phyloP scores from a whole-genome alignment of 805 yeast genomes.

The Saccharomycopsis malanga region DNA sequence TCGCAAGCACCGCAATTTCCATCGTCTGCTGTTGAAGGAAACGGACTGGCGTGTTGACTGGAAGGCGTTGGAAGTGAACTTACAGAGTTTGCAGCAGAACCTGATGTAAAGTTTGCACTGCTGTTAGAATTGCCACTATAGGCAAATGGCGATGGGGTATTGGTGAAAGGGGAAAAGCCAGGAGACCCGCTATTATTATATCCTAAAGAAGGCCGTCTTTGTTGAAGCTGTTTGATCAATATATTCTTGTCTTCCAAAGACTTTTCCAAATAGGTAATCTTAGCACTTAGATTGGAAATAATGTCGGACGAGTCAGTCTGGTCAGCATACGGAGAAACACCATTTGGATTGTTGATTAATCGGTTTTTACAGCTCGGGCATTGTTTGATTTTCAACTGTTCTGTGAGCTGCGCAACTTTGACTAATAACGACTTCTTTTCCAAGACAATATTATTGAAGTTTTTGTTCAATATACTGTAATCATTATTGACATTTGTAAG shows the following conservation, averaged over 20 bases:
- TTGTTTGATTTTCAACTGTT: neutral
- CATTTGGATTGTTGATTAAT: neutral
- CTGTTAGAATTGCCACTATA: neutral
- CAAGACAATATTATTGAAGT: conserved; percentile 11
- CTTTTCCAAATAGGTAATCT: conserved; percentile 11
- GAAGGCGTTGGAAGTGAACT: conserved; percentile 20
- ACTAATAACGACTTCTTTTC: conserved; percentile 1
- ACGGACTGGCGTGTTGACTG: conserved; percentile 21
- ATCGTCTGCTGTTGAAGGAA: conserved; percentile 23
- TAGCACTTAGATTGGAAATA: conserved; percentile 10
- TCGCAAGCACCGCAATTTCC: conserved; percentile 57
- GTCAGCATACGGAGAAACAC: neutral
- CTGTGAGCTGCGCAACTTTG: neutral
- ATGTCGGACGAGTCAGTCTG: neutral
- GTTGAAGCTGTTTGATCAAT: neutral
- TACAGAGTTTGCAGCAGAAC: neutral
- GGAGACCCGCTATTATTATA: neutral
- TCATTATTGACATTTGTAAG: conserved; percentile 22
- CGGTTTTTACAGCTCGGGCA: conserved; percentile 4
- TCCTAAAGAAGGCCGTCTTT: neutral
- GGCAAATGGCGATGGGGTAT: neutral
- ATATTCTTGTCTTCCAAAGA: conserved; percentile 6
- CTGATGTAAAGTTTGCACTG: conserved; percentile 2
- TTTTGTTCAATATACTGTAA: conserved; percentile 15
- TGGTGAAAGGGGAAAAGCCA: neutral